These are phyloP conservation scores for Acmispon strigosus DNA, from an alignment of 306 rosid species.

Conservation along the genomic window DNA sequence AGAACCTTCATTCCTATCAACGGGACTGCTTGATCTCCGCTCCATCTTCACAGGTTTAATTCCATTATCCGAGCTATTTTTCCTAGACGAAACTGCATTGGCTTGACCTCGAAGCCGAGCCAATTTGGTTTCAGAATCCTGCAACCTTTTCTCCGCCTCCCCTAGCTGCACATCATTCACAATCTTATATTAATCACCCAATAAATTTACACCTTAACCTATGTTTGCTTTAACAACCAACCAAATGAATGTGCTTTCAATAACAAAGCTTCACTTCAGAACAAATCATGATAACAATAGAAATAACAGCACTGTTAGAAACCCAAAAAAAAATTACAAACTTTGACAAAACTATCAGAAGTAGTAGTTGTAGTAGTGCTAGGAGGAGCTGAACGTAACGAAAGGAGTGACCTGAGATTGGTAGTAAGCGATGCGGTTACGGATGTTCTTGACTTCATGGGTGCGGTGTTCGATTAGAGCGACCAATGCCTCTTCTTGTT, in stretches of 20 bases:
- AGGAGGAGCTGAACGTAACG: too few species aligned
- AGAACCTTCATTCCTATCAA: constrained; percentile 31
- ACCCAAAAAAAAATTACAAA: too few species aligned
- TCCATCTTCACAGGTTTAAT: constrained; percentile 48
- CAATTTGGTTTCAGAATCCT: constrained; percentile 59
- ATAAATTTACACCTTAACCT: too few species aligned
- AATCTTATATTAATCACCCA: not conserved
- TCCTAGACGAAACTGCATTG: constrained; percentile 17
- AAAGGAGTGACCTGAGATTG: constrained; percentile 47
- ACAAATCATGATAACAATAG: not conserved
- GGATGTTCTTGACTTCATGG: constrained; percentile 56
- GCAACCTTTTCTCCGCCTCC: constrained; percentile 65
- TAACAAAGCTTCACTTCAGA: not conserved
- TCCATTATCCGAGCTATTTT: constrained; percentile 19
- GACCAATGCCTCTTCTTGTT: constrained; percentile 78
- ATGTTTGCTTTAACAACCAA: too few species aligned
- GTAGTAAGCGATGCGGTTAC: constrained; percentile 57
- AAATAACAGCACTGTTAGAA: not conserved
- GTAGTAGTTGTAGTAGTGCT: too few species aligned
- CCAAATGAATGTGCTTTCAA: too few species aligned
- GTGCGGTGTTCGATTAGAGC: constrained; percentile 84
- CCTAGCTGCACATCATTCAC: constrained; percentile 50
- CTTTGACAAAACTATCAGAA: too few species aligned
- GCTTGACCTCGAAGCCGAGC: constrained; percentile 63
- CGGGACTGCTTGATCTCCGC: constrained; percentile 47